These are phyloP conservation scores for Nematocida minor DNA, from an alignment of 371 early-diverging fungal genomes.

Conservation along the genomic window DNA sequence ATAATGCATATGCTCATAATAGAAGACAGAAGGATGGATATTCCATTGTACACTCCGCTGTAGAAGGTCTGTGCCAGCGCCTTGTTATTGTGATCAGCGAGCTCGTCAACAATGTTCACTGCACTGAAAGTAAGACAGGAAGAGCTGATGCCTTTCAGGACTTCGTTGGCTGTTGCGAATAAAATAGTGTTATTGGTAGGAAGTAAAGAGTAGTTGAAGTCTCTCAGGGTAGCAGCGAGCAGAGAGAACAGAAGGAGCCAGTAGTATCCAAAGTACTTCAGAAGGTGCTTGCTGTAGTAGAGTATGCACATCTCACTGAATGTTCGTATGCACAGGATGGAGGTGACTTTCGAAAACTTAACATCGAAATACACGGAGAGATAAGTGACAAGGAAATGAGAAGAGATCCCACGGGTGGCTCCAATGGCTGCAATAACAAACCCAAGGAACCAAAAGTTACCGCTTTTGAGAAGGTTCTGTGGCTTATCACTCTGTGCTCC, in stretches of 20 bases:
- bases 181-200: not conserved
- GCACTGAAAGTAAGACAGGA: conserved; percentile 45
- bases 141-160: conserved; percentile 43
- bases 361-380: conserved; percentile 2
- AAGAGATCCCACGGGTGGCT: conserved; percentile 38
- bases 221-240: conserved; percentile 37
- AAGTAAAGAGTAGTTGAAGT: conserved; percentile 42
- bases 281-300: conserved; percentile 46
- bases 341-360: conserved; percentile 30
- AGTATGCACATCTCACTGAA: conserved; percentile 43
- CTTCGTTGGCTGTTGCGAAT: conserved; percentile 19
- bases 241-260: conserved; percentile 38
- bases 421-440: conserved; percentile 37
- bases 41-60: conserved; percentile 46
- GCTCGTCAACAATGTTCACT: conserved; percentile 40
- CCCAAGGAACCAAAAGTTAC: conserved; percentile 6
- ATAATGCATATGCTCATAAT: conserved; percentile 17
- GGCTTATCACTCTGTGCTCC: conserved; percentile 1
- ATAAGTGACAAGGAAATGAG: conserved; percentile 35
- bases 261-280: conserved; percentile 49
- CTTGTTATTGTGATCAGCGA: conserved; percentile 21
- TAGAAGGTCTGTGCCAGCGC: conserved; percentile 43
- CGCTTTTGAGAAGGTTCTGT: not conserved
- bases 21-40: conserved; percentile 41
- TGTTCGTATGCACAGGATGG: conserved; percentile 40